Percentiles rank a stretch among this genome's conserved stretches.
Evolutionary conservation across 768 basidiomycete genomes (phyloP).

Genomic region (Brasilioporus rufonigricans): DNA sequence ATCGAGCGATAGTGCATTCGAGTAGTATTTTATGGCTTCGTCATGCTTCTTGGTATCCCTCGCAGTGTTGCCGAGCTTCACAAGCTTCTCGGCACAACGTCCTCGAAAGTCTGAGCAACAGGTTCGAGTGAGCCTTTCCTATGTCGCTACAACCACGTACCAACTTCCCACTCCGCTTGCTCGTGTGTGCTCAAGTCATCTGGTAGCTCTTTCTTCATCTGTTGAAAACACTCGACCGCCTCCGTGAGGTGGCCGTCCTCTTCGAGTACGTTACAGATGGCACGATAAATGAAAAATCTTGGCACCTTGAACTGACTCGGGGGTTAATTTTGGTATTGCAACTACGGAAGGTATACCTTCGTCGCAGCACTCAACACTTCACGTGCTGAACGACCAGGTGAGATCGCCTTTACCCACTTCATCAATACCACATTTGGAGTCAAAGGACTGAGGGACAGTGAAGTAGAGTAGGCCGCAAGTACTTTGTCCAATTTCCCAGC

Average conservation of each 20-base stretch:
- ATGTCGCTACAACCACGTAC: background rate
- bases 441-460: background rate
- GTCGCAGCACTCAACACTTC: background rate
- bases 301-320: background rate
- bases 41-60: background rate
- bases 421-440: background rate
- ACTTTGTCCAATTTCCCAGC: background rate
- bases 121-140: background rate
- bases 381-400: too few relatives aligned
- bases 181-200: background rate
- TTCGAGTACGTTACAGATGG: background rate
- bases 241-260: background rate
- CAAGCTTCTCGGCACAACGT: background rate
- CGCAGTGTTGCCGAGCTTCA: background rate
- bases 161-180: background rate
- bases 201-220: background rate
- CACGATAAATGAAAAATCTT: background rate
- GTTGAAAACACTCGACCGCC: background rate
- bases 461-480: background rate
- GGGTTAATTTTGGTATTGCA: background rate
- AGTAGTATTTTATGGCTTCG: background rate
- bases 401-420: background rate
- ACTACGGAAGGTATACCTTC: background rate
- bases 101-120: background rate
- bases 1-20: background rate